Evolutionary conservation across 257 asterid species (phyloP), one percentile per base, ranked within the genome.

Genomic region (Galeopsis tetrahit): DNA sequence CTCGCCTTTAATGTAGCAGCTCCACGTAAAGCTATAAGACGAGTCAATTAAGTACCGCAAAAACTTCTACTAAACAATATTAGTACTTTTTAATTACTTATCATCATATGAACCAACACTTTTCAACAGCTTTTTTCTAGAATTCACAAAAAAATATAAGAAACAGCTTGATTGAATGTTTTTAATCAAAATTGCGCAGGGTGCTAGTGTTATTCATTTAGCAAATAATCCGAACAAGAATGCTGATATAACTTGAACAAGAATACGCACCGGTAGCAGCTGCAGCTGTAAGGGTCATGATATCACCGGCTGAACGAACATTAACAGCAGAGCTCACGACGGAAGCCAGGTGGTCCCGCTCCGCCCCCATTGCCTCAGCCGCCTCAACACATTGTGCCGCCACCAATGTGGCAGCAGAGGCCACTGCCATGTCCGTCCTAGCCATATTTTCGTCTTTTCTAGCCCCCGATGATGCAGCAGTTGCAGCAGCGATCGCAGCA

Each of bases 361-460:
- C 99, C 0, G 99, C 98, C 39, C 99, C 99, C 98, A 95, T 83
- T 1, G 93, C 85, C 77, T 95, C 99, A 0, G 99, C 98, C 8
- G 97, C 97, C 73, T 95, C 99, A 2, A 95, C 98, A 62, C 99
- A 95, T 63, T 95, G 98, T 4, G 98, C 97, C 0, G 99, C 99
- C 71, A 95, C 97, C 80, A 95, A 64, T 0, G 96, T 92, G 62
- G 99, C 99, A 0, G 99, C 99, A 7, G 99, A 95, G 2, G 99
- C 99, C 63, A 95, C 88, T 0, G 97, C 99, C 97, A 90, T 90
- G 68, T 95, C 97, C 0, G 96, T 92, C 76, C 85, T 95, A 0
- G 96, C 96, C 93, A 82, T 80, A 66, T 77, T 84, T 68, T 94
- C 98, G 3, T 94, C 99, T 77, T 89, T 94, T 14, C 96, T 72